A percentile compares a stretch with the other conserved stretches of the same genome.
phyloP scores from a whole-genome alignment of 2,329 filamentous ascomycete genomes.

The Beauveria sp. region DNA sequence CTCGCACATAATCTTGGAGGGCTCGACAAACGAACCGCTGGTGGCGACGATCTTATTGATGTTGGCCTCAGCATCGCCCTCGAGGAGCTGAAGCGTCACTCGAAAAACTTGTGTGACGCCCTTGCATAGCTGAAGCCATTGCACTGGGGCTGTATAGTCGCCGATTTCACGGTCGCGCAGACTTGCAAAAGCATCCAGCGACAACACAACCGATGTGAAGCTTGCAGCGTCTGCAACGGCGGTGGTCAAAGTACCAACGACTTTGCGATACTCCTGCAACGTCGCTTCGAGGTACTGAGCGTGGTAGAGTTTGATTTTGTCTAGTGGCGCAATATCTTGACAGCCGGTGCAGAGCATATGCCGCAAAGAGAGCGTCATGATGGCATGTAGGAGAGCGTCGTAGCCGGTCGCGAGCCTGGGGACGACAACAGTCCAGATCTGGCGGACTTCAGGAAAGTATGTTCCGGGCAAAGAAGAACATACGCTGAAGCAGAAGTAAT shows the following conservation, averaged over 20 bases:
- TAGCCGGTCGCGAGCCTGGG: conserved; percentile 17
- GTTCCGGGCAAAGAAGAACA: conserved; percentile 16
- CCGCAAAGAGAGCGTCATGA: conserved; percentile 17
- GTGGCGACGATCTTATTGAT: conserved; percentile 14
- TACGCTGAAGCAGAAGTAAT: conserved; percentile 16
- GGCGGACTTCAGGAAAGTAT: conserved; percentile 12
- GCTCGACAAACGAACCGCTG: conserved; percentile 12
- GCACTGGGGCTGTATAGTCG: conserved; percentile 18
- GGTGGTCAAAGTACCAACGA: conserved; percentile 12
- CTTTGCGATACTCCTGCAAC: conserved; percentile 14
- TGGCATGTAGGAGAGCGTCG: conserved; percentile 17
- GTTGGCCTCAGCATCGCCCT: conserved; percentile 11
- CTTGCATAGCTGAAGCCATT: conserved; percentile 19
- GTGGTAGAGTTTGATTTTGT: conserved; percentile 12
- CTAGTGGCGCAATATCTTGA: not conserved
- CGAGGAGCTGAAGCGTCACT: conserved; percentile 11
- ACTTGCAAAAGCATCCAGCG: conserved; percentile 17
- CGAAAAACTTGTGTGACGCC: conserved; percentile 17
- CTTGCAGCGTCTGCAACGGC: conserved; percentile 17
- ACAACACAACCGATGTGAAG: conserved; percentile 18
- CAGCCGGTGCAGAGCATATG: conserved; percentile 12
- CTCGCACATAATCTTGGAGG: conserved; percentile 1
- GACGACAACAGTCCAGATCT: conserved; percentile 17
- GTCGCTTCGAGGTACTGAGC: conserved; percentile 18
- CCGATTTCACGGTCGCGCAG: conserved; percentile 15